Evolutionary conservation across 768 basidiomycete genomes (phyloP), one percentile per base, ranked within the genome.

Genomic region (Termitomyces titanicus): DNA sequence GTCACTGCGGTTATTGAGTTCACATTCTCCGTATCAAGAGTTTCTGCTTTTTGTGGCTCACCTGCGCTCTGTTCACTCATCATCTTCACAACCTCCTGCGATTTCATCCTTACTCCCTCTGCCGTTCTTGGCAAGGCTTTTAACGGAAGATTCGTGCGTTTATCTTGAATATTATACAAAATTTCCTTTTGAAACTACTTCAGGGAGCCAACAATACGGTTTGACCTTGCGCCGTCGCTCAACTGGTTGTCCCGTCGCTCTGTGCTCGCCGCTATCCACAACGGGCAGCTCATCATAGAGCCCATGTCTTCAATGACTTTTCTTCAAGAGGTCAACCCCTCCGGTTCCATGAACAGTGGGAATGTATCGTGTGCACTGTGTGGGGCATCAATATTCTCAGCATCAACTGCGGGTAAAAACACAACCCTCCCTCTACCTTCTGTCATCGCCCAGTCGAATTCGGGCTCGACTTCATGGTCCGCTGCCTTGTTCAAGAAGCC

Each of bases 171-270:
- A 45, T 57, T 51, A 66, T 53, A 60, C 34, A 2, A 15, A 20
- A 22, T 51, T 55, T 57, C 39, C 49, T 33, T 34, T 56, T 67
- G 8, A 65, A 17, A 53, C 25, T 33, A 38, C 25, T 55, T 4
- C 68, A 93, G 94, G 22, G 96, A 99, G 63, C 92, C 96, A 0
- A 92, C 94, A 0, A 75, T 97, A 29, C 86, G 97, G 9, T 80
- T 99, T 17, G 97, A 98, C 66, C 74, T 91, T n/a, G 94, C 97
- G 0, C 92, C 95, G 0, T 91, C 94, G 12, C 75, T 99, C 33
- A 94, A 92, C 64, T 98, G 92, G 91, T 78, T 98, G n/a, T 88
- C 89, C 15, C 82, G 94, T 25, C 85, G 94, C 27, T 85, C 86
- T 4, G 88, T 98, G 22, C 78, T 86, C 3, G 72, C 84, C 24